phyloP scores from a whole-genome alignment of 2,329 filamentous ascomycete genomes.

The Bipolaris victoriae region DNA sequence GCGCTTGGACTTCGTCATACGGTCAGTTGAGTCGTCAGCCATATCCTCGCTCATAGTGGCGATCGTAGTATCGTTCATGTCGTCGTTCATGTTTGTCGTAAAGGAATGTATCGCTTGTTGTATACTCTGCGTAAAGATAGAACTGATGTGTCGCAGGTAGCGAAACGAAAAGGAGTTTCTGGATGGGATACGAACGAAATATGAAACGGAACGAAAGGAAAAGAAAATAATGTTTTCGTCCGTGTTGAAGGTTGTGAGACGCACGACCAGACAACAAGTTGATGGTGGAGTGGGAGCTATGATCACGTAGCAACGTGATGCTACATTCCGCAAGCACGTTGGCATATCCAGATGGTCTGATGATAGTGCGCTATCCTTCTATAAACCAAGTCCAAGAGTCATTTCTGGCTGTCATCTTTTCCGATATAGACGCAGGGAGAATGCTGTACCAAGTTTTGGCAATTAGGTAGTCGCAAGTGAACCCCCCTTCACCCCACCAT shows the following conservation, averaged over 20 bases:
- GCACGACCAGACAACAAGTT: background rate
- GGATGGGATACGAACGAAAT: background rate
- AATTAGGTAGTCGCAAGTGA: constrained; percentile 1
- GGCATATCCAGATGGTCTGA: background rate
- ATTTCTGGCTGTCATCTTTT: background rate
- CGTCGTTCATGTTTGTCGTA: background rate
- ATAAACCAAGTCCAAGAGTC: background rate
- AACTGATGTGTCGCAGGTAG: background rate
- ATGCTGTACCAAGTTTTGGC: constrained; percentile 1
- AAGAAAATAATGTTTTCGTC: background rate
- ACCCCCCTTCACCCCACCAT: background rate
- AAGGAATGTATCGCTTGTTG: background rate
- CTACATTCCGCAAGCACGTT: background rate
- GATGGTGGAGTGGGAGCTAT: background rate
- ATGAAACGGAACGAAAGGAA: background rate
- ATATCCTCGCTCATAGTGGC: background rate
- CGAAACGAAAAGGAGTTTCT: background rate
- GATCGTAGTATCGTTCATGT: background rate
- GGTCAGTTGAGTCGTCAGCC: background rate
- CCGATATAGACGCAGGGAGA: background rate
- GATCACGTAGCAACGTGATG: constrained; percentile 1
- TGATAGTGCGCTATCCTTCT: constrained; percentile 6
- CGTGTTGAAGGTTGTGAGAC: background rate
- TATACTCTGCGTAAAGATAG: background rate
- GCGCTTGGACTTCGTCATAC: constrained; percentile 4